These are phyloP conservation scores for Xenosphaeropsis pyriputrescens DNA, from an alignment of 2,329 filamentous ascomycete genomes.

Conservation along the genomic window DNA sequence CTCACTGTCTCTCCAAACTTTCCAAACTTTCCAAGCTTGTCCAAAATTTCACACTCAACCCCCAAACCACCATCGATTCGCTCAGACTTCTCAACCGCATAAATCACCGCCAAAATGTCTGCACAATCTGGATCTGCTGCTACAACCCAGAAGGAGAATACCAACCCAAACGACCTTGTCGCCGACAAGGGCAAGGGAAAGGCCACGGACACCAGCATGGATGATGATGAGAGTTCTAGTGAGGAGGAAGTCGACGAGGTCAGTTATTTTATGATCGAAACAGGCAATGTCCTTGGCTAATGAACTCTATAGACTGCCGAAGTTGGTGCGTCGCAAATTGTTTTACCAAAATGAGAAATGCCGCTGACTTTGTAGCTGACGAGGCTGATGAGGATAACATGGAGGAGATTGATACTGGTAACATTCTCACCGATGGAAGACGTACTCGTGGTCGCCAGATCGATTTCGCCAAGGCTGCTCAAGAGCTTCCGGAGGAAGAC, in stretches of 20 bases:
- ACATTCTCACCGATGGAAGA: constrained; percentile 66
- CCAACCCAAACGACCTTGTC: constrained; percentile 4
- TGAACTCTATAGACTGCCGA: constrained; percentile 13
- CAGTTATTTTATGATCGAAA: constrained; percentile 17
- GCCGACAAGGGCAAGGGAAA: constrained; percentile 60
- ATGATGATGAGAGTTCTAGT: constrained; percentile 53
- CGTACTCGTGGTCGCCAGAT: constrained; percentile 89
- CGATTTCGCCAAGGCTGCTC: constrained; percentile 82
- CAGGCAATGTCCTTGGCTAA: constrained; percentile 6
- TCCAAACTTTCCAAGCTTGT: too few species aligned
- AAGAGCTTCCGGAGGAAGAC: constrained; percentile 59
- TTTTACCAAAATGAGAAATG: constrained; percentile 1
- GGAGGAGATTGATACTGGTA: constrained; percentile 80
- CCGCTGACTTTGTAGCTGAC: constrained; percentile 29
- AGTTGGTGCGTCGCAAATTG: constrained; percentile 16
- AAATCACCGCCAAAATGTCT: too few species aligned
- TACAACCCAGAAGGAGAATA: too few species aligned
- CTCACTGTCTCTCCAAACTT: too few species aligned
- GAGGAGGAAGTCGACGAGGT: constrained; percentile 54
- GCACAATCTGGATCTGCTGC: too few species aligned
- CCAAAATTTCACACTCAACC: too few species aligned
- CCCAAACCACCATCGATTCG: too few species aligned
- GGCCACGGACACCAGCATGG: constrained; percentile 63
- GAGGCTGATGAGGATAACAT: constrained; percentile 70
- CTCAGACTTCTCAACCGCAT: too few species aligned